Base-by-base conservation (phyloP, 129 eudicot species). In the Arctium minus region DNA sequence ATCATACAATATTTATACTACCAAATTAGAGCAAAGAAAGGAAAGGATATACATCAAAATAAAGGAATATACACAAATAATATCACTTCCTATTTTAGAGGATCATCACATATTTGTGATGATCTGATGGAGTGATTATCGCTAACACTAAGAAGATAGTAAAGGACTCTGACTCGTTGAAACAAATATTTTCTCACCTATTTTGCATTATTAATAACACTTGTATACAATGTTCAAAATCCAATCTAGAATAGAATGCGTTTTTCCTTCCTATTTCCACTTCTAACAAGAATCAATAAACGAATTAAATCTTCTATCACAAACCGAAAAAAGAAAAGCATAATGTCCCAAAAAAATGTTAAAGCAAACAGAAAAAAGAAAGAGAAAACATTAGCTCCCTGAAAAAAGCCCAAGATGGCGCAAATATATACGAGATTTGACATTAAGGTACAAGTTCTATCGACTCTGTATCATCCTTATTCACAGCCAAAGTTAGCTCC, bases 401-500 rank as follows among this genome's bases (percentile, higher is more conserved):
- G 9, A 56, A 27, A 33, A 13, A 53, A 53, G 1, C 65, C 65
- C 22, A 53, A 17, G 65, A 53, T 53, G 18, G 18, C 15, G 65
- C 5, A 15, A 53, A 53, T 60, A 60, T 60, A n/a, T 60, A 4
- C 68, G 9, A 60, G 29, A 60, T 9, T 73, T 38, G 35, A 17
- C 12, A 70, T 87, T 50, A 85, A 33, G 87, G 73, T 13, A 90
- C 86, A 44, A 92, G 86, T 44, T 86, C 82, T 42, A 79, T 84
- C 17, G 83, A 90, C 2, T 80, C 89, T 40, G 79, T 85, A 53
- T 89, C 83, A 56, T 70, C 76, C 18, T 76, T 79, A 56, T 69
- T 84, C 33, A 87, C 86, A 38, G 65, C 77, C 80, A 77, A 70
- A 1, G 97, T 91, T 64, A 91, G 83, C 50, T 91, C 91, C 79